Percentiles rank a stretch among this genome's conserved stretches.
phyloP scores from a whole-genome alignment of 2,329 filamentous ascomycete genomes.

The Alternaria novae-zelandiae region DNA sequence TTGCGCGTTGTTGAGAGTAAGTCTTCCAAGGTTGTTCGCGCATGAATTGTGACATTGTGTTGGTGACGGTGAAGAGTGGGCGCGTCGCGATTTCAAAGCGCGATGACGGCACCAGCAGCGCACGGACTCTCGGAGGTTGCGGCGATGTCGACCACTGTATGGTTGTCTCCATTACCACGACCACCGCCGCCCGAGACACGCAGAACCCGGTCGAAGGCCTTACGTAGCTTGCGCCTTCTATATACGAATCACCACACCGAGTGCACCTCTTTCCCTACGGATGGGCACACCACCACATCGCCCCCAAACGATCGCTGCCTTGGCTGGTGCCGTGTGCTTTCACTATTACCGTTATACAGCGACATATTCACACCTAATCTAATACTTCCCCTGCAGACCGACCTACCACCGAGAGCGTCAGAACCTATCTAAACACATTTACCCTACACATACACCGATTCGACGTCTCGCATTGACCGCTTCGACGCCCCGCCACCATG shows the following conservation, averaged over 20 bases:
- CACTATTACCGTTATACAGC: conserved; percentile 1
- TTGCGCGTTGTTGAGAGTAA: not conserved
- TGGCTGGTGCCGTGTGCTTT: not conserved
- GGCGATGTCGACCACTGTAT: conserved; percentile 13
- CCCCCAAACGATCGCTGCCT: not conserved
- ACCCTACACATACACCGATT: not conserved
- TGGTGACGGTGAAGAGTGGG: not conserved
- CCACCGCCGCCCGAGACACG: conserved; percentile 4
- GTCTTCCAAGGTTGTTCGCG: not conserved
- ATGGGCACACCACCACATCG: not conserved
- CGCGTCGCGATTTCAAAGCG: not conserved
- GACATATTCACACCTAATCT: conserved; percentile 10
- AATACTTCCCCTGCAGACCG: not conserved
- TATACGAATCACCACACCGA: not conserved
- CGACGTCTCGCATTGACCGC: not conserved
- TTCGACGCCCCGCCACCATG: conserved; percentile 61
- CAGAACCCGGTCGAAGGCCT: conserved; percentile 13
- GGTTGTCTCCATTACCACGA: conserved; percentile 5
- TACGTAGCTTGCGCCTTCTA: not conserved
- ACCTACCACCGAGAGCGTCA: too few species aligned
- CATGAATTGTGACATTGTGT: not conserved
- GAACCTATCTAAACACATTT: not conserved
- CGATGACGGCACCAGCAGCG: conserved; percentile 11
- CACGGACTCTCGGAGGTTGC: conserved; percentile 14
- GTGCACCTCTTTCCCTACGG: not conserved